Conservation (phyloP, 495 filamentous ascomycete genomes). For the Xylaria intraflava region DNA sequence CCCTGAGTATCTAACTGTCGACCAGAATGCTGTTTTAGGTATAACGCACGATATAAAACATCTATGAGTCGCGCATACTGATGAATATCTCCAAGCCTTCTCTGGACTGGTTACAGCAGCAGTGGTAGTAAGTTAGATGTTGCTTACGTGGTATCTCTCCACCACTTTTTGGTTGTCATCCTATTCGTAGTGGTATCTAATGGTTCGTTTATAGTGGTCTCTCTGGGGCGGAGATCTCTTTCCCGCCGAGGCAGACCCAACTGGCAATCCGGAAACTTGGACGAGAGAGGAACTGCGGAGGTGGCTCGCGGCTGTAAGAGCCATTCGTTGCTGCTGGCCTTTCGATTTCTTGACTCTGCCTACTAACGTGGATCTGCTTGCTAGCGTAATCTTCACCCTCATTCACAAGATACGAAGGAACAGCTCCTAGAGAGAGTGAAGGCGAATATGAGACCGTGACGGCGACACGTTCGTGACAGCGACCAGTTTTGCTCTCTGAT, state of each 20-base stretch:
- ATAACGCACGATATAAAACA: conserved; percentile 4
- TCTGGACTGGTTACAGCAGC: conserved; percentile 77
- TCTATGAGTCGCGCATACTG: conserved; percentile 12
- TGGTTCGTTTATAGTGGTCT: conserved; percentile 44
- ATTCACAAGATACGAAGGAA: conserved; percentile 58
- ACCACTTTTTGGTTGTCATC: neutral
- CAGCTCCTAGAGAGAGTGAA: conserved; percentile 74
- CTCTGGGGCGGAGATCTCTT: conserved; percentile 83
- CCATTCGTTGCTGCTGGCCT: neutral
- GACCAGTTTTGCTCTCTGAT: neutral
- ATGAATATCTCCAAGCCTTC: conserved; percentile 51
- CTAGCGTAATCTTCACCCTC: conserved; percentile 69
- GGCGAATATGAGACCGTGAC: conserved; percentile 57
- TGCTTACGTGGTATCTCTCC: neutral
- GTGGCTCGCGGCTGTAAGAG: conserved; percentile 70
- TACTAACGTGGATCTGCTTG: neutral
- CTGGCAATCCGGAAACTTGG: conserved; percentile 70
- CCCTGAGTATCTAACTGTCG: neutral
- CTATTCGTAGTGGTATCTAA: neutral
- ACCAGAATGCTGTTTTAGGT: conserved; percentile 26
- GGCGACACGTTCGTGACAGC: neutral
- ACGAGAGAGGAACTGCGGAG: conserved; percentile 61
- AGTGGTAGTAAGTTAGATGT: conserved; percentile 39
- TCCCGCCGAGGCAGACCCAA: conserved; percentile 64
- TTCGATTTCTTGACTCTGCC: neutral